Base-by-base conservation (phyloP, 768 basidiomycete species). In the Chlorophyllum brunneum region DNA sequence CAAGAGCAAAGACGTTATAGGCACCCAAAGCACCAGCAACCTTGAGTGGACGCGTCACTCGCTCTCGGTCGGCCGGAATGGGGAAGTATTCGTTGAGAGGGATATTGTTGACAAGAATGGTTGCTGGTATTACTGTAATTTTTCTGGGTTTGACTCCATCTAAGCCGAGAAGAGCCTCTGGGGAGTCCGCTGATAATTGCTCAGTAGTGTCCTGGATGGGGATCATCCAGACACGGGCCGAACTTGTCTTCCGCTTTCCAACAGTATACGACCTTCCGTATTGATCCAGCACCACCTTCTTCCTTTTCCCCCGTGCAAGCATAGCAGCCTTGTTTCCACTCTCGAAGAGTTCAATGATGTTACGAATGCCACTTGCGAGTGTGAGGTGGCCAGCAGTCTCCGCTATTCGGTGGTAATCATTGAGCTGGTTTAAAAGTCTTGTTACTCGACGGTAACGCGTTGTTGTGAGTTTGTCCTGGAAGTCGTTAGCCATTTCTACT, bases 161-260 rank as follows among this genome's bases (percentile, higher is more conserved):
- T 46, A 70, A 41, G 26, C 63, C 65, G 20, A 70, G 65, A 10
- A 67, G 53, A 50, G 61, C 54, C 34, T 69, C 48, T 33, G 60
- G 51, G 29, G 63, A 55, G 18, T 54, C 54, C 26, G 47, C 34
- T 5, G 55, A 29, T 16, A 60, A 37, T 13, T 57, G 10, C 22
- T 58, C 30, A 34, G 16, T 34, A 31, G 56, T 13, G 46, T 59
- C 30, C 50, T 76, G 70, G 22, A 80, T 79, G 29, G 85, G 81
- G 55, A 97, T 88, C 74, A 95, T 87, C 95, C 95, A 98, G 7
- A 95, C 93, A 33, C 92, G 80, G 30, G 95, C 93, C 1, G 86
- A 74, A 59, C 89, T 91, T 54, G 92, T 92, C 70, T 98, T 98
- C 58, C 95, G 79, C 68, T 83, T 80, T 33, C 95, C 95, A 43